phyloP scores from a whole-genome alignment of 345 rosid species.

The Euclidium syriacum region DNA sequence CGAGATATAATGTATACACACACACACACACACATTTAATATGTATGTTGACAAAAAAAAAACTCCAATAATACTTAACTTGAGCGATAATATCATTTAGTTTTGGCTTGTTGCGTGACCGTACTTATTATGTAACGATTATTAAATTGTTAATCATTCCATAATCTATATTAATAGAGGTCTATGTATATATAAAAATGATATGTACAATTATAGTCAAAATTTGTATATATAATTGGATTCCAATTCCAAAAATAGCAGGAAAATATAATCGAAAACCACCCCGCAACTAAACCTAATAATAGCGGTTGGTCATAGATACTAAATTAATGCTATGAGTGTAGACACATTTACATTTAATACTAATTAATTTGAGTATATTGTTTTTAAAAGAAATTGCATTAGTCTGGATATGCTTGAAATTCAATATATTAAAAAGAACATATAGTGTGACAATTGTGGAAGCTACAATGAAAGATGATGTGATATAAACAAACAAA shows the following conservation, averaged over 20 bases:
- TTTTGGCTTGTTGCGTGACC: constrained; percentile 5
- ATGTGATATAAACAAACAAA: constrained; percentile 13
- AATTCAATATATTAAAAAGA: not conserved
- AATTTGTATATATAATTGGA: not conserved
- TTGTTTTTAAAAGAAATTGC: not conserved
- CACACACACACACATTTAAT: not conserved
- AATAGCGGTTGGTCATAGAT: constrained; percentile 14
- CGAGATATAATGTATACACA: not conserved
- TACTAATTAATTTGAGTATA: not conserved
- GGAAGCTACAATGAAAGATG: not conserved
- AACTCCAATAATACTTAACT: not conserved
- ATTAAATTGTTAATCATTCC: constrained; percentile 6
- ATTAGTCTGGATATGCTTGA: constrained; percentile 15
- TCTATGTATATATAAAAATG: not conserved
- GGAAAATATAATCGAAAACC: constrained; percentile 8
- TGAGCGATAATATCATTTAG: not conserved
- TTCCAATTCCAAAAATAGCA: not conserved
- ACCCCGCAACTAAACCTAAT: constrained; percentile 1
- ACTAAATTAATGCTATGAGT: constrained; percentile 9
- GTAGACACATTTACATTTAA: not conserved
- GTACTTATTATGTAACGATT: constrained; percentile 1
- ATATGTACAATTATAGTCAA: constrained; percentile 7
- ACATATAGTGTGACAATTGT: not conserved
- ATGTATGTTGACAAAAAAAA: not conserved
- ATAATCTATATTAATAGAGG: not conserved